phyloP scores from a whole-genome alignment of 176 grass and related monocot genomes.

The Tillandsia leiboldiana region DNA sequence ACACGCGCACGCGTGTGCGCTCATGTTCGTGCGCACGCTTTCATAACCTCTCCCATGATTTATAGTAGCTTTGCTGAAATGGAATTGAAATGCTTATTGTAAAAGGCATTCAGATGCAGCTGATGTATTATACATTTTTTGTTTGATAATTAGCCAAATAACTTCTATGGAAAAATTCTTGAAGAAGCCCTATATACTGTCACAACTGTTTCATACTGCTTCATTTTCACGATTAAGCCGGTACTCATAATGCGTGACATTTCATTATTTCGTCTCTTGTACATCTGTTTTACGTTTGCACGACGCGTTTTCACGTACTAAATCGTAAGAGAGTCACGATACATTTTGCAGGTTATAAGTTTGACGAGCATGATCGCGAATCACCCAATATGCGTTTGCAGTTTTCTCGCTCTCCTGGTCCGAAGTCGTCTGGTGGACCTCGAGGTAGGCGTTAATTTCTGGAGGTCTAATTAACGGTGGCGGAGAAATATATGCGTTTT shows the following conservation, averaged over 20 bases:
- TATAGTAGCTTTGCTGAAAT: not conserved
- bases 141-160: not conserved
- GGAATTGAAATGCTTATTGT: not conserved
- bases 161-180: too few species aligned
- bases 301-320: not conserved
- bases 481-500: conserved; percentile 23
- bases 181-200: too few species aligned
- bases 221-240: not conserved
- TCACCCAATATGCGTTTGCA: conserved; percentile 96
- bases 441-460: conserved; percentile 84
- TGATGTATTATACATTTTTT: not conserved
- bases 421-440: conserved; percentile 71
- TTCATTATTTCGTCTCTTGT: not conserved
- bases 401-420: conserved; percentile 95
- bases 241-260: not conserved
- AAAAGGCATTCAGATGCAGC: not conserved
- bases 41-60: too few species aligned
- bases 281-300: conserved; percentile 5
- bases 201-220: not conserved
- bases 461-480: conserved; percentile 29
- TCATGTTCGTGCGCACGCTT: too few species aligned
- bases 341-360: conserved; percentile 99
- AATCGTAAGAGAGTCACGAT: conserved; percentile 38
- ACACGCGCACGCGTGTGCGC: too few species aligned
- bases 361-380: conserved; percentile 89